phyloP scores from a whole-genome alignment of 140 eudicot species.

The Stevia rebaudiana region DNA sequence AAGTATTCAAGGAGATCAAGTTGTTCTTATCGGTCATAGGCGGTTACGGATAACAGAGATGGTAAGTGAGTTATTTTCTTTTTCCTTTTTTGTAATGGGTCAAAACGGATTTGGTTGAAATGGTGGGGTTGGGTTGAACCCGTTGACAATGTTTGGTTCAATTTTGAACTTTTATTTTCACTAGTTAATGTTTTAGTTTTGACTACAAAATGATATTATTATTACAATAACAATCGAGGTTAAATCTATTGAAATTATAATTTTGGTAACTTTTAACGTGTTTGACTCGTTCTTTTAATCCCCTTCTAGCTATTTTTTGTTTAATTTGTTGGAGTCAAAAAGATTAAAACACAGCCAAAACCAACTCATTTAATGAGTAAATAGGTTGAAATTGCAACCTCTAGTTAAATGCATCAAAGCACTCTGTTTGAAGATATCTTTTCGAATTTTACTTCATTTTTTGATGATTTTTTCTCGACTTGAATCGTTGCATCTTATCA shows the following conservation, averaged over 20 bases:
- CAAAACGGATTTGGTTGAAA: neutral
- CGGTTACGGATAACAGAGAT: slow-evolving; percentile 93
- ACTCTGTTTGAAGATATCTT: neutral
- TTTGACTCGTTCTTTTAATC: neutral
- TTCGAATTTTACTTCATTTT: neutral
- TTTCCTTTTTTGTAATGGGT: neutral
- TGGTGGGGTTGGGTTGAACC: neutral
- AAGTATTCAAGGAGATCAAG: slow-evolving; percentile 85
- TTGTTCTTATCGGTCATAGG: slow-evolving; percentile 87
- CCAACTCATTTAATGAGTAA: neutral
- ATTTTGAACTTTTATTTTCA: neutral
- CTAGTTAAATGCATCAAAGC: neutral
- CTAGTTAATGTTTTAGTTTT: neutral
- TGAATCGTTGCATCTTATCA: slow-evolving; percentile 28
- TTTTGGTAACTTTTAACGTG: neutral
- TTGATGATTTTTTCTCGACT: slow-evolving; percentile 12
- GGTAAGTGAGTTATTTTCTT: slow-evolving; percentile 50
- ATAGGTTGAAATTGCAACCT: neutral
- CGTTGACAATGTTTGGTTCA: neutral
- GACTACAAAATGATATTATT: neutral
- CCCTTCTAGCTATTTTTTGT: neutral
- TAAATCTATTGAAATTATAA: neutral
- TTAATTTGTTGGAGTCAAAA: neutral
- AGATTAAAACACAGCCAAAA: neutral
- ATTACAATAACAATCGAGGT: neutral